Base-by-base conservation (phyloP, 805 yeast species). In the Monosporozyma unispora region DNA sequence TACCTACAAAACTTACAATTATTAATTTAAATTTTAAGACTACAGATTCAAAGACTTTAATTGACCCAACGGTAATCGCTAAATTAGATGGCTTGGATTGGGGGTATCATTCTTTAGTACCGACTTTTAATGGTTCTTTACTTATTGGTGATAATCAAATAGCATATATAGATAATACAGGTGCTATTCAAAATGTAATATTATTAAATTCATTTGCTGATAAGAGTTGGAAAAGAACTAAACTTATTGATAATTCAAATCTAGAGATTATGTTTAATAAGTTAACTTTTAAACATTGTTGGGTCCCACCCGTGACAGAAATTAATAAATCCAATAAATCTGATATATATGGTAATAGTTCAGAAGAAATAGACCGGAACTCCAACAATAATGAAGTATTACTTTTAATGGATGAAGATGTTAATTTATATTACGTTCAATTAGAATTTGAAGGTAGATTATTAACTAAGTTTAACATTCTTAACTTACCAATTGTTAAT, bases 131-230 rank as follows among this genome's bases (percentile, higher is more conserved):
- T 2, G 96, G 97, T 0, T 70, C 81, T 44, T 66, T 89, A 6
- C 56, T 79, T 4, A 48, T 87, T 3, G 96, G 97, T 1, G 75
- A 84, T 33, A 89, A 90, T 61, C 86, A 84, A 57, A 56, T 90
- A 8, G 69, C 87, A 10, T 90, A 87, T 64, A 76, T 88, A 16
- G 96, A 90, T 60, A 80, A 87, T 37, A 54, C 65, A 0, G 84
- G 84, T 19, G 66, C 64, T 12, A 55, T 78, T 16, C 73, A 68
- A 50, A 60, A 69, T n/a, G 48, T 52, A 2, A 61, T 65, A 18
- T 35, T 52, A 10, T 31, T 61, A 21, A 65, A 65, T 47, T 49
- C 64, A 23, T 64, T 46, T 61, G 74, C 66, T 59, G 66, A 48
- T 52, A 76, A 44, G 56, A 59, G 21, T 83, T 83, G 62, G 75